These are phyloP conservation scores for Blumeria graminis DNA, from an alignment of 2,329 filamentous ascomycete species.

Conservation along the genomic window DNA sequence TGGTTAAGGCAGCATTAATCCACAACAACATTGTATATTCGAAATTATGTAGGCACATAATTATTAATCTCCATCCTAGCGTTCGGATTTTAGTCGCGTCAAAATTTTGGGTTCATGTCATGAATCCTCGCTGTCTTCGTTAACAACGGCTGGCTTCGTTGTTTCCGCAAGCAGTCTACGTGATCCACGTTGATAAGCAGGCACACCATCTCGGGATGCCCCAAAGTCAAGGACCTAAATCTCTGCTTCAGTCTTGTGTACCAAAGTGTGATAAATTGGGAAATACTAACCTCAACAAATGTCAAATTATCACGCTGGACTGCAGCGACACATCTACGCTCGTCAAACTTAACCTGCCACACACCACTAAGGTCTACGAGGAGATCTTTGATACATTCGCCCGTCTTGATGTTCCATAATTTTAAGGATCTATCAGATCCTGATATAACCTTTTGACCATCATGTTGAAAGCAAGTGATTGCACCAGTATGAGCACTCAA, in stretches of 20 bases:
- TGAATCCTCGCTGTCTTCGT: conserved; percentile 6
- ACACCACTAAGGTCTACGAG: conserved; percentile 88
- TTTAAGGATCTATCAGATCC: conserved; percentile 90
- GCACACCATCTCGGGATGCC: conserved; percentile 67
- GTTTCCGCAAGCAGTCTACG: conserved; percentile 31
- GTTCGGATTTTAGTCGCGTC: too few species aligned
- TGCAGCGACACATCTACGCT: conserved; percentile 80
- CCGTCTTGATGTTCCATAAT: conserved; percentile 92
- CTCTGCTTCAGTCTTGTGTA: conserved; percentile 14
- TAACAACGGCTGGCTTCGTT: conserved; percentile 5
- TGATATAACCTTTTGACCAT: conserved; percentile 87
- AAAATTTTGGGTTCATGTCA: not conserved
- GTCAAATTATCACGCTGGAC: conserved; percentile 83
- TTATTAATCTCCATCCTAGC: too few species aligned
- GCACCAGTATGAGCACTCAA: conserved; percentile 86
- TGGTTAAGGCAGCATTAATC: too few species aligned
- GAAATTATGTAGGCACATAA: too few species aligned
- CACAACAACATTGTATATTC: too few species aligned
- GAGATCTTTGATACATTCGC: conserved; percentile 78
- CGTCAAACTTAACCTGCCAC: conserved; percentile 97
- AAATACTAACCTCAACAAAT: conserved; percentile 64
- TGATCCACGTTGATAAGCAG: conserved; percentile 51
- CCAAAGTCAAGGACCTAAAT: conserved; percentile 86
- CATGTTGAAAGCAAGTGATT: conserved; percentile 97
- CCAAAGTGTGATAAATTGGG: not conserved